Percentiles rank a stretch among this genome's conserved stretches.
phyloP scores from a whole-genome alignment of 768 basidiomycete species.

The Strobilomyces dryophilus region DNA sequence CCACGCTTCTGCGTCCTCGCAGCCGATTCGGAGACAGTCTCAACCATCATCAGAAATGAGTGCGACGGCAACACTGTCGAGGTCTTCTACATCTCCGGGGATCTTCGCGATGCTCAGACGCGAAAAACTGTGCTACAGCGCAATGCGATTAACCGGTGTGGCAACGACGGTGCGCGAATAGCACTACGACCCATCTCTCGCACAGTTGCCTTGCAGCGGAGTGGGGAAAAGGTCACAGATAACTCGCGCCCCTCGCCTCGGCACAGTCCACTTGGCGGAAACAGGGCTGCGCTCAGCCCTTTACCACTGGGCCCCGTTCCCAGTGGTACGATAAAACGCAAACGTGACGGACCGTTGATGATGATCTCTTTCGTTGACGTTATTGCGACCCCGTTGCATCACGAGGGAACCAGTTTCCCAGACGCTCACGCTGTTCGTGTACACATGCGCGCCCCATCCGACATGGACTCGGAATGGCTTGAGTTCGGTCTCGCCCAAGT shows the following conservation, averaged over 20 bases:
- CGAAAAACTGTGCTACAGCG: constrained; percentile 61
- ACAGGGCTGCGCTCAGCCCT: constrained; percentile 11
- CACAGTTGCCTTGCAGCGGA: constrained; percentile 17
- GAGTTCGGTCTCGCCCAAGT: constrained; percentile 67
- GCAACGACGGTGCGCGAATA: constrained; percentile 58
- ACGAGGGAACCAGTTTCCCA: constrained; percentile 25
- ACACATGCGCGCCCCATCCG: constrained; percentile 50
- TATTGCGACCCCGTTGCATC: constrained; percentile 48
- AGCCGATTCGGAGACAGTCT: constrained; percentile 57
- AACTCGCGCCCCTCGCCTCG: constrained; percentile 17
- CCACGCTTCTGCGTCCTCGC: constrained; percentile 69
- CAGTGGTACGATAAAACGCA: constrained; percentile 35
- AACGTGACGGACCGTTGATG: constrained; percentile 52
- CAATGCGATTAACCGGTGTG: constrained; percentile 55
- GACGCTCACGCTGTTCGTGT: constrained; percentile 59
- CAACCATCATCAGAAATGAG: constrained; percentile 59
- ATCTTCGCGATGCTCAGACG: constrained; percentile 55
- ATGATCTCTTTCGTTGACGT: constrained; percentile 59
- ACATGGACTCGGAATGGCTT: constrained; percentile 65
- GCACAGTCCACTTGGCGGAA: constrained; percentile 20
- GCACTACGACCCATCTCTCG: constrained; percentile 41
- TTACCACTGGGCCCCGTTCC: constrained; percentile 15
- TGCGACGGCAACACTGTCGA: constrained; percentile 50
- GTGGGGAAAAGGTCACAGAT: constrained; percentile 20
- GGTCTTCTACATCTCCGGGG: constrained; percentile 56